Conservation (phyloP, 108 stramenopile species). For the Hondaea fermentalgiana region DNA sequence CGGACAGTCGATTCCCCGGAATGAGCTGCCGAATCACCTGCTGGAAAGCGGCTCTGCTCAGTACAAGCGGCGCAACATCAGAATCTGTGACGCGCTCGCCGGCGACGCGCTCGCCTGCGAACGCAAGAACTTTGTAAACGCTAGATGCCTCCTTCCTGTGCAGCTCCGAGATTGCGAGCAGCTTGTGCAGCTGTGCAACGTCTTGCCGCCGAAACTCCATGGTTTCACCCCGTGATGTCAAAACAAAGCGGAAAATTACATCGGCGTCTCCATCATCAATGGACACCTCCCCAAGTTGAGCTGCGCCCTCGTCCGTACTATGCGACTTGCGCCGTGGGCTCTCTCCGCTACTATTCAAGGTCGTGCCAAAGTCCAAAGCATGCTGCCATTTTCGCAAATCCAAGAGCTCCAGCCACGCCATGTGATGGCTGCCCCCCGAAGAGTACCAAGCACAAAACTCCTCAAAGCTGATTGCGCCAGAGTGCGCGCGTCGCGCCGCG, state of each 20-base stretch:
- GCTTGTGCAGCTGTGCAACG: background rate
- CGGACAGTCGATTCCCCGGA: background rate
- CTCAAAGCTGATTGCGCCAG: background rate
- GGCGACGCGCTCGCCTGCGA: background rate
- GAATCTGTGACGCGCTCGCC: background rate
- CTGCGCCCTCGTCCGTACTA: background rate
- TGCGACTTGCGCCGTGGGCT: background rate
- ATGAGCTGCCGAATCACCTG: background rate
- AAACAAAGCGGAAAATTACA: background rate
- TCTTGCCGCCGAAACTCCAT: background rate
- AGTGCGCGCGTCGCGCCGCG: background rate
- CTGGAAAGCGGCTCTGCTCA: background rate
- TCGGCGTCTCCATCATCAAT: background rate
- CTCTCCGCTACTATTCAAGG: background rate
- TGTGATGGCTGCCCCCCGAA: background rate
- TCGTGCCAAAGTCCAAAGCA: background rate
- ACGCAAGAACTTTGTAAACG: background rate
- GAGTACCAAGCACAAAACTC: background rate
- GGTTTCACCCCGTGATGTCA: background rate
- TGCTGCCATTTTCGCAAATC: constrained; percentile 3
- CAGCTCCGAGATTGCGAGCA: background rate
- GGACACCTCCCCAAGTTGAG: background rate
- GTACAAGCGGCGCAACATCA: background rate
- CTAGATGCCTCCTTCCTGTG: background rate
- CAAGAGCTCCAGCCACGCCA: background rate